Conservation (phyloP, 208 protist genomes). For the Leishmania guyanensis region DNA sequence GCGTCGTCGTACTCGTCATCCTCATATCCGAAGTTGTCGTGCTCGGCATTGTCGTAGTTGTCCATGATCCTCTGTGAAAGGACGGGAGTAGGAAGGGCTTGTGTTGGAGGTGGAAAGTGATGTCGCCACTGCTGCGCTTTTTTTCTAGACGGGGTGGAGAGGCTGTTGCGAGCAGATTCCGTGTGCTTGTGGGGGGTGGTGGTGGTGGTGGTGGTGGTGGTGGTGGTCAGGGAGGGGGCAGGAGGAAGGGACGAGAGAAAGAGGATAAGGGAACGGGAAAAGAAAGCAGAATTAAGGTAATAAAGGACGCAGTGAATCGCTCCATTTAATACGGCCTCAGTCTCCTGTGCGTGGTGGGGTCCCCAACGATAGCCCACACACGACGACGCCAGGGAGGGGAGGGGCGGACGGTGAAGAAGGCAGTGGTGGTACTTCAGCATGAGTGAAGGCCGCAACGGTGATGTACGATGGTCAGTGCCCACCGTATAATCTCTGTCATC, state of each 20-base stretch:
- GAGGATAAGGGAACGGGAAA: background rate
- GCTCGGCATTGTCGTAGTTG: conserved; percentile 41
- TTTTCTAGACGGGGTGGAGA: background rate
- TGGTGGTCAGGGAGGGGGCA: too few species aligned
- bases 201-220: too few species aligned
- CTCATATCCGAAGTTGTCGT: conserved; percentile 45
- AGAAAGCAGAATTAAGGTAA: background rate
- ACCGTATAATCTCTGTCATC: background rate
- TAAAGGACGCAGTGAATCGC: background rate
- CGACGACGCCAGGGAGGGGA: background rate
- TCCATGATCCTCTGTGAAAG: conserved; percentile 3
- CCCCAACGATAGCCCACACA: background rate
- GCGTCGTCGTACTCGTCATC: conserved; percentile 75
- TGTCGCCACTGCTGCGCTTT: background rate
- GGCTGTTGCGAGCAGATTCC: background rate
- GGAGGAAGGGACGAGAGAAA: background rate
- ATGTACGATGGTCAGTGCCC: background rate
- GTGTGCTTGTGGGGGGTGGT: background rate
- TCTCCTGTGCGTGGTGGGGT: background rate
- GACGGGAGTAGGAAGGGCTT: conserved; percentile 2
- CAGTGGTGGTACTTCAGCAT: background rate
- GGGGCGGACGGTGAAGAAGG: background rate
- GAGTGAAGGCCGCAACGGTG: background rate
- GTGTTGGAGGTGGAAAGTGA: background rate
- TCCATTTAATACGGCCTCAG: too few species aligned